phyloP scores from a whole-genome alignment of 2,329 filamentous ascomycete species.

The Hypoxylon sp. region DNA sequence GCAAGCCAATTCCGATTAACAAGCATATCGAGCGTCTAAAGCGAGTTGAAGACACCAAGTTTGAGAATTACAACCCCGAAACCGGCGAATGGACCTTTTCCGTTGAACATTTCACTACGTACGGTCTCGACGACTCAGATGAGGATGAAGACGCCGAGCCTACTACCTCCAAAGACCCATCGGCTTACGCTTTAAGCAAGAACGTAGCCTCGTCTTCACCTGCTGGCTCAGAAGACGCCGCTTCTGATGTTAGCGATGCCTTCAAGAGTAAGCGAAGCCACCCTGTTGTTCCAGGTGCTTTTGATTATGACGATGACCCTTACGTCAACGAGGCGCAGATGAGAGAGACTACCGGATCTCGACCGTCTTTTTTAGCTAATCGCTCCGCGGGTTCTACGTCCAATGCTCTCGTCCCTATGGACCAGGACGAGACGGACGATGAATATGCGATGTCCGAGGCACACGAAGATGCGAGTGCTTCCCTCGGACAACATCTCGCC shows the following conservation, averaged over 20 bases:
- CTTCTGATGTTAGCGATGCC: constrained; percentile 68
- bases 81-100: constrained; percentile 92
- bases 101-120: constrained; percentile 97
- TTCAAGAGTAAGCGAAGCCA: constrained; percentile 67
- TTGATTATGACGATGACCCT: constrained; percentile 71
- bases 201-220: constrained; percentile 49
- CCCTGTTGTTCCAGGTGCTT: constrained; percentile 81
- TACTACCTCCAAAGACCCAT: constrained; percentile 51
- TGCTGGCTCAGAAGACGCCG: constrained; percentile 39
- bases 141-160: constrained; percentile 76
- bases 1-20: constrained; percentile 75
- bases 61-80: constrained; percentile 82
- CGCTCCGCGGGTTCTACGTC: constrained; percentile 87
- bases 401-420: constrained; percentile 71
- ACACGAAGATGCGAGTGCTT: constrained; percentile 84
- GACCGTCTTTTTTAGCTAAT: constrained; percentile 92
- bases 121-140: constrained; percentile 85
- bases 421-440: constrained; percentile 78
- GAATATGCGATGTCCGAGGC: constrained; percentile 83
- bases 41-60: constrained; percentile 84
- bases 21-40: constrained; percentile 89
- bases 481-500: constrained; percentile 79
- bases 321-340: constrained; percentile 69
- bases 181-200: constrained; percentile 42
- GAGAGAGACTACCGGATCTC: constrained; percentile 60